phyloP scores from a whole-genome alignment of 768 basidiomycete genomes.

The Vishniacozyma victoriae region DNA sequence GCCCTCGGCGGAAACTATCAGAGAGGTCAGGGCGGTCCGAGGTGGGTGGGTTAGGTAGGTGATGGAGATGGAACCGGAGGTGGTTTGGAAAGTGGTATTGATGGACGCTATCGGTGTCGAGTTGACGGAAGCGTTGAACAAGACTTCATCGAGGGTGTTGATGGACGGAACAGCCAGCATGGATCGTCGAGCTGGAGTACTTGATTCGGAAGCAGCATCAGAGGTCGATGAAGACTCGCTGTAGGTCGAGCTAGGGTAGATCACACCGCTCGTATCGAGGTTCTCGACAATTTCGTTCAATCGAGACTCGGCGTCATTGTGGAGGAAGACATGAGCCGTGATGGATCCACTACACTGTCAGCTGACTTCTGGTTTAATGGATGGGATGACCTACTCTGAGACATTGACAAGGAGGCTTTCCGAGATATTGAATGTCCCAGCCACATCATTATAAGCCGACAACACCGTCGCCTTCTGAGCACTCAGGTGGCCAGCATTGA shows the following conservation, averaged over 20 bases:
- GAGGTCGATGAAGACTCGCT: no score
- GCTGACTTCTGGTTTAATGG: background rate
- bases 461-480: conserved; percentile 24
- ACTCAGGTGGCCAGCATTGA: conserved; percentile 26
- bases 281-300: no score
- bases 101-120: background rate
- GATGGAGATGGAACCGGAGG: conserved; percentile 29
- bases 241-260: no score
- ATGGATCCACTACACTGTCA: conserved; percentile 15
- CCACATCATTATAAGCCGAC: conserved; percentile 27
- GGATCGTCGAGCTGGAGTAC: no score
- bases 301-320: conserved; percentile 8
- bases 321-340: conserved; percentile 17
- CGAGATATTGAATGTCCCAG: conserved; percentile 38
- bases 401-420: conserved; percentile 33
- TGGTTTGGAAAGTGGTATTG: conserved; percentile 31
- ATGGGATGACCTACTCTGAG: conserved; percentile 34
- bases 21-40: conserved; percentile 19
- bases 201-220: no score
- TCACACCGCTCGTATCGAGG: no score
- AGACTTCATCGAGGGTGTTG: no score
- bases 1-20: conserved; percentile 26
- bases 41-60: conserved; percentile 35
- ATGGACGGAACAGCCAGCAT: no score
- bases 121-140: background rate